phyloP scores from a whole-genome alignment of 495 filamentous ascomycete genomes.

The Patellaria atrata region DNA sequence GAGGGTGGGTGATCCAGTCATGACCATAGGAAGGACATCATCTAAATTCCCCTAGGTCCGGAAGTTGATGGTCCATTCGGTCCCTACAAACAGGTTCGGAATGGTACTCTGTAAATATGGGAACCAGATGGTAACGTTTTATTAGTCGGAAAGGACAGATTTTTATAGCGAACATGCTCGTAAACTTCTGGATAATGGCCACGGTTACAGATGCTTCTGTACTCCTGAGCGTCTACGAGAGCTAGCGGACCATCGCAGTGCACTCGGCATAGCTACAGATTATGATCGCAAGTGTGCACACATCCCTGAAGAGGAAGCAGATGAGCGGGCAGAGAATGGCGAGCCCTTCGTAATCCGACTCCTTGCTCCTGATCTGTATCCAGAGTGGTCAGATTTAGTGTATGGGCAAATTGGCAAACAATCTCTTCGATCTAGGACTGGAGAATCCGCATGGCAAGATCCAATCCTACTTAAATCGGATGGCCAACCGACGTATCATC shows the following conservation, averaged over 20 bases:
- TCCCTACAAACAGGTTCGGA: slow-evolving; percentile 66
- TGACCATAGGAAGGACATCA: not conserved
- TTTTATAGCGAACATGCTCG: slow-evolving; percentile 62
- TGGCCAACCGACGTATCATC: slow-evolving; percentile 85
- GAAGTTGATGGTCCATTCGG: slow-evolving; percentile 63
- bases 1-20: no score
- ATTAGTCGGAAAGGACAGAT: slow-evolving; percentile 61
- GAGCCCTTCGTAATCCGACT: slow-evolving; percentile 71
- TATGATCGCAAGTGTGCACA: slow-evolving; percentile 67
- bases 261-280: slow-evolving; percentile 44
- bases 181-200: slow-evolving; percentile 50
- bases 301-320: slow-evolving; percentile 51
- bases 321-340: slow-evolving; percentile 47
- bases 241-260: slow-evolving; percentile 43
- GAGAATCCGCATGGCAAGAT: slow-evolving; percentile 47
- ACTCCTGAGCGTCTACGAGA: slow-evolving; percentile 51
- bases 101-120: no score
- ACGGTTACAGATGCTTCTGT: slow-evolving; percentile 92
- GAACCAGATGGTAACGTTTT: no score
- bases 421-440: slow-evolving; percentile 24
- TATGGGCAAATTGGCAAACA: slow-evolving; percentile 42
- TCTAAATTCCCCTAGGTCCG: slow-evolving; percentile 48
- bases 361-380: slow-evolving; percentile 42
- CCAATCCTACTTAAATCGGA: slow-evolving; percentile 83
- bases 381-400: slow-evolving; percentile 57